Conservation (phyloP, 495 filamentous ascomycete species). For the Penicillium herquei region DNA sequence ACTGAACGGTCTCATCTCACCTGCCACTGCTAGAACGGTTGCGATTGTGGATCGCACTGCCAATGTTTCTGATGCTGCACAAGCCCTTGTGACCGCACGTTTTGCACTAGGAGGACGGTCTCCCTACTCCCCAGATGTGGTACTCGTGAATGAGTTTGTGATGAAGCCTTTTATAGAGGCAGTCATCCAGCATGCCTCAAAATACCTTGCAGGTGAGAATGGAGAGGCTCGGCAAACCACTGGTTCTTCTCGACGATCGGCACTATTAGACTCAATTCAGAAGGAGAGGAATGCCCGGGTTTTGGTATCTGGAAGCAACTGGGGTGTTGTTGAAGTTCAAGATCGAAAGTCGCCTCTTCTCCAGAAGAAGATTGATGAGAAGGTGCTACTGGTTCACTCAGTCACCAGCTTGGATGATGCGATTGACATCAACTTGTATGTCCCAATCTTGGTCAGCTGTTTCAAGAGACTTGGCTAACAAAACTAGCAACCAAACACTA, state of each 20-base stretch:
- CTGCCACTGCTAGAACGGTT: constrained; percentile 30
- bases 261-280: constrained; percentile 21
- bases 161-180: constrained; percentile 50
- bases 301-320: constrained; percentile 30
- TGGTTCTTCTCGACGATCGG: constrained; percentile 14
- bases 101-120: constrained; percentile 50
- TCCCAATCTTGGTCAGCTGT: neutral
- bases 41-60: constrained; percentile 55
- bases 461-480: neutral
- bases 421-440: constrained; percentile 38
- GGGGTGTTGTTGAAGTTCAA: constrained; percentile 32
- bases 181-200: constrained; percentile 34
- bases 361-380: constrained; percentile 29
- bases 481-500: constrained; percentile 25
- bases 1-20: constrained; percentile 27
- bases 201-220: constrained; percentile 31
- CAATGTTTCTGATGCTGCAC: constrained; percentile 43
- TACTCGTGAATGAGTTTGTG: constrained; percentile 55
- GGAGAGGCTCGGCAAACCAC: constrained; percentile 20
- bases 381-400: constrained; percentile 35
- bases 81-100: constrained; percentile 44
- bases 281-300: constrained; percentile 22
- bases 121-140: constrained; percentile 53
- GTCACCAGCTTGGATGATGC: constrained; percentile 46
- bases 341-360: constrained; percentile 28